These are phyloP conservation scores for Lasiosphaeris hirsuta DNA, from an alignment of 495 filamentous ascomycete species.

Conservation along the genomic window DNA sequence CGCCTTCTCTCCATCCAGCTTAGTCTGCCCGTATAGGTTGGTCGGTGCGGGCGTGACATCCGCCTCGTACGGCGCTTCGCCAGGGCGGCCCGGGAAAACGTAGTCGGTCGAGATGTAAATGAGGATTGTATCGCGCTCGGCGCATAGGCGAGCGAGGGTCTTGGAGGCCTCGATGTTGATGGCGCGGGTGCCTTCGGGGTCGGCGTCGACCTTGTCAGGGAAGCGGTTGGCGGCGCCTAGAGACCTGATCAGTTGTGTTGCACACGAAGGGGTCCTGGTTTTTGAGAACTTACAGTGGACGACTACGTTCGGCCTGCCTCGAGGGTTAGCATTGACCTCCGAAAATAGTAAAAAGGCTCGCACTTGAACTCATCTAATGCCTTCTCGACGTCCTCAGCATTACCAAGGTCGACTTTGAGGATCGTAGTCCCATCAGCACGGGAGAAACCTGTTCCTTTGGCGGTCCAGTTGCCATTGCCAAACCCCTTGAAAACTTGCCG, in stretches of 20 bases:
- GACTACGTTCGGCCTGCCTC: constrained; percentile 65
- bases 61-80: constrained; percentile 81
- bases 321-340: background rate
- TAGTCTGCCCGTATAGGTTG: constrained; percentile 86
- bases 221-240: constrained; percentile 79
- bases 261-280: too few species aligned
- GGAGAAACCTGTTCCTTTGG: constrained; percentile 73
- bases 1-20: constrained; percentile 77
- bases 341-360: too few species aligned
- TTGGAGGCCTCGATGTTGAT: constrained; percentile 74
- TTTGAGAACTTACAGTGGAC: constrained; percentile 65
- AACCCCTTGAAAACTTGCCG: constrained; percentile 77
- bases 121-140: constrained; percentile 60
- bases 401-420: constrained; percentile 72
- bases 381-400: constrained; percentile 56
- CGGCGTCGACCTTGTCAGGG: constrained; percentile 76
- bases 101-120: constrained; percentile 97
- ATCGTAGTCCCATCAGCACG: constrained; percentile 69
- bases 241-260: background rate
- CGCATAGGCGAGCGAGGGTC: constrained; percentile 63
- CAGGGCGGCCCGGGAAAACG: constrained; percentile 76
- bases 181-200: constrained; percentile 69
- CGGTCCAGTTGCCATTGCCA: constrained; percentile 64
- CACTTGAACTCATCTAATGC: constrained; percentile 65
- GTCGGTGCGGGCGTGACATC: constrained; percentile 63